A percentile compares a stretch with the other conserved stretches of the same genome.
phyloP scores from a whole-genome alignment of 257 asterid genomes.

The Solanum chiquidenum region DNA sequence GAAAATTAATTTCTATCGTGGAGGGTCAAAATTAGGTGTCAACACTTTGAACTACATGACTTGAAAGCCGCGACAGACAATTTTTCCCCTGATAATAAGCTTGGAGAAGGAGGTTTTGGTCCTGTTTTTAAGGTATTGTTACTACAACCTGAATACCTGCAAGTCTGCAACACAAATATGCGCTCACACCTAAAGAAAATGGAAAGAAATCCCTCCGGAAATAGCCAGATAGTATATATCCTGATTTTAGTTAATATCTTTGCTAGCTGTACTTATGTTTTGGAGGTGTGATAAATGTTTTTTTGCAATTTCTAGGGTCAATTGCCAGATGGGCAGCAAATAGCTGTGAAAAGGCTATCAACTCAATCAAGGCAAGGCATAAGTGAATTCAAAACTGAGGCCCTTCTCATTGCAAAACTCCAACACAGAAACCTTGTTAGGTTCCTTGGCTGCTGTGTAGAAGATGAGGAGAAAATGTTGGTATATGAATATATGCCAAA shows the following conservation, averaged over 20 bases:
- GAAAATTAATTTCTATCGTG: too few relatives aligned
- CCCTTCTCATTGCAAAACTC: slow-evolving; percentile 14
- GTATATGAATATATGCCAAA: slow-evolving; percentile 24
- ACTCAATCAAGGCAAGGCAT: slow-evolving; percentile 14
- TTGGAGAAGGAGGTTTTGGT: slow-evolving; percentile 37
- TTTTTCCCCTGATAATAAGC: slow-evolving; percentile 14
- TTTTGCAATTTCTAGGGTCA: slow-evolving; percentile 4
- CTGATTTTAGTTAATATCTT: not conserved
- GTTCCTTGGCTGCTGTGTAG: slow-evolving; percentile 20
- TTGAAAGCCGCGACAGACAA: slow-evolving; percentile 6
- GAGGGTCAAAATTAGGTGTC: too few relatives aligned
- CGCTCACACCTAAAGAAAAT: not conserved
- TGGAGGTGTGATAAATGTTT: not conserved
- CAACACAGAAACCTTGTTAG: slow-evolving; percentile 29
- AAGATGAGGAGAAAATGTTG: slow-evolving; percentile 20
- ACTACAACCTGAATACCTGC: not conserved
- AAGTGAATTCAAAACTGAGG: slow-evolving; percentile 25
- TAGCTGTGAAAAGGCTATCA: slow-evolving; percentile 22
- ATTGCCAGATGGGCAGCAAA: slow-evolving; percentile 8
- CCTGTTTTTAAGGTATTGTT: slow-evolving; percentile 21
- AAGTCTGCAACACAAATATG: not conserved
- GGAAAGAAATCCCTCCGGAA: not conserved
- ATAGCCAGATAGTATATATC: not conserved
- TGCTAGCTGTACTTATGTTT: not conserved
- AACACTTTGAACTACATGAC: not conserved